phyloP scores from a whole-genome alignment of 495 filamentous ascomycete genomes.

The Bryoglossum gracile region DNA sequence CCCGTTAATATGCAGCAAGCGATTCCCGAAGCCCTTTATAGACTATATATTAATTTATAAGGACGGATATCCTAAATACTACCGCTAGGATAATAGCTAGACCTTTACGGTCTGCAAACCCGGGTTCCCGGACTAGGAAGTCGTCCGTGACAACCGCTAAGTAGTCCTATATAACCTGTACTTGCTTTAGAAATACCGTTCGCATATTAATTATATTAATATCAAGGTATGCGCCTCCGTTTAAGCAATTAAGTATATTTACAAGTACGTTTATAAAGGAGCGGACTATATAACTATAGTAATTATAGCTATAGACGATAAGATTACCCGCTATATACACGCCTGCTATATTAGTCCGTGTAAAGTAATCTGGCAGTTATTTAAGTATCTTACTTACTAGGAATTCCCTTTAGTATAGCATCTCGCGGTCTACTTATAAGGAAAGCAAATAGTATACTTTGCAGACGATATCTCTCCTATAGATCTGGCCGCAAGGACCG shows the following conservation, averaged over 20 bases:
- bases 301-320: slow-evolving; percentile 7
- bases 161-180: slow-evolving; percentile 18
- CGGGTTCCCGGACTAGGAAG: background rate
- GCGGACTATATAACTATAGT: slow-evolving; percentile 3
- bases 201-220: slow-evolving; percentile 16
- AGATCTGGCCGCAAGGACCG: background rate
- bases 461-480: background rate
- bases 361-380: slow-evolving; percentile 10
- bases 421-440: slow-evolving; percentile 2
- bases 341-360: slow-evolving; percentile 14
- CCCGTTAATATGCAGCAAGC: background rate
- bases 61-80: slow-evolving; percentile 3
- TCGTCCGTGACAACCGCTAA: slow-evolving; percentile 12
- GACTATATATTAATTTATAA: background rate
- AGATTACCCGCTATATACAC: slow-evolving; percentile 14
- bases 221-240: slow-evolving; percentile 12
- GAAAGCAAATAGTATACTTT: slow-evolving; percentile 13
- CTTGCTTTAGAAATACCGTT: slow-evolving; percentile 5
- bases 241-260: slow-evolving; percentile 17
- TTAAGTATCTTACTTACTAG: slow-evolving; percentile 13
- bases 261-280: slow-evolving; percentile 23
- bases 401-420: slow-evolving; percentile 12
- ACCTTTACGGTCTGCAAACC: slow-evolving; percentile 4
- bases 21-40: slow-evolving; percentile 1
- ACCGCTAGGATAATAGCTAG: background rate